phyloP scores from a whole-genome alignment of 495 filamentous ascomycete species.

The Letharia lupina region DNA sequence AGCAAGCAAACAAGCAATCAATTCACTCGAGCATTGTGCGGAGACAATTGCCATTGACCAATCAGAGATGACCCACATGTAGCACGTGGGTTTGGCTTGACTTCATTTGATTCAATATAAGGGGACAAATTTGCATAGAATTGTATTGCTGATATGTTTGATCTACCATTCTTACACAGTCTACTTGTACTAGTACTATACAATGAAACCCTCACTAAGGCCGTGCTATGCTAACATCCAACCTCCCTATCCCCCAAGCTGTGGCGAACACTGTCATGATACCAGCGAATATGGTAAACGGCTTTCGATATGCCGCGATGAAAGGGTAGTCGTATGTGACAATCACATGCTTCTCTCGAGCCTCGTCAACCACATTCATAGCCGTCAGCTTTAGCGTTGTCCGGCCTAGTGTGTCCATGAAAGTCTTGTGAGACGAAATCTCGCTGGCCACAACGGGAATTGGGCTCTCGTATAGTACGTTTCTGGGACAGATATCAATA shows the following conservation, averaged over 20 bases:
- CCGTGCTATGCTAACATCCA: conserved; percentile 65
- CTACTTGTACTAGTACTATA: background rate
- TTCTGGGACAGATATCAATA: conserved; percentile 34
- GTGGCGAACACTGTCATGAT: conserved; percentile 64
- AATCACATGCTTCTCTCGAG: conserved; percentile 68
- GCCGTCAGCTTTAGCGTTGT: conserved; percentile 74
- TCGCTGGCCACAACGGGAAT: conserved; percentile 48
- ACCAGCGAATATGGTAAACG: conserved; percentile 70
- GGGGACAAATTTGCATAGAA: no score
- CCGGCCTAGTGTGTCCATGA: conserved; percentile 88
- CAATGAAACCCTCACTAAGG: conserved; percentile 27
- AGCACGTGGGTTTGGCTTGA: background rate
- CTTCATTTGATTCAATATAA: background rate
- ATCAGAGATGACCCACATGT: background rate
- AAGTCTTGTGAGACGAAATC: conserved; percentile 65
- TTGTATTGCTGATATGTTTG: background rate
- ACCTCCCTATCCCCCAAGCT: conserved; percentile 64
- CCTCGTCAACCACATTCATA: conserved; percentile 80
- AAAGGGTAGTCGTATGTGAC: conserved; percentile 84
- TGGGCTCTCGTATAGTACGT: conserved; percentile 57
- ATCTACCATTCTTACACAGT: background rate
- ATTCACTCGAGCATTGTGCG: background rate
- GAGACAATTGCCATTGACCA: background rate
- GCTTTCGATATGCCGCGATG: conserved; percentile 72
- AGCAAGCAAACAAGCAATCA: background rate